Evolutionary conservation across 306 rosid species (phyloP), one percentile per base, ranked within the genome.

Genomic region (Cyamopsis tetragonoloba): DNA sequence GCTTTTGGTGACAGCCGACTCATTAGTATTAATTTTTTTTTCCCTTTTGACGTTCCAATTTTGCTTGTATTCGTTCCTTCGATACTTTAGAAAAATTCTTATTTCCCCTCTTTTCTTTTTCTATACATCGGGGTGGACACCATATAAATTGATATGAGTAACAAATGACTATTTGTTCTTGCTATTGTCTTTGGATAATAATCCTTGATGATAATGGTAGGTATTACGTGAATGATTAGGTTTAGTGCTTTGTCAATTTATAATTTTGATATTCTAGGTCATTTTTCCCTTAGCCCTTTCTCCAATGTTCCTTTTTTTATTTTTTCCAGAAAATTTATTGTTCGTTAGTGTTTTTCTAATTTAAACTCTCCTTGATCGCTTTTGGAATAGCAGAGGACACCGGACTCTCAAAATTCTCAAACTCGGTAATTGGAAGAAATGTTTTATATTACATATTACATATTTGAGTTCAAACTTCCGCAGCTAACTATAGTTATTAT

Each of bases 1-100:
- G 77, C 80, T 64, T 72, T 75, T 34, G 67, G 61, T 34, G 31
- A 81, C 81, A 72, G 79, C 83, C 73, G 19, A 42, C 49, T 57
- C 30, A 26, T 68, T 77, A 55, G 76, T 67, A 38, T 72, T 67
- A 56, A 28, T 47, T 48, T 70, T 39, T 71, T 50, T 24, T 53
- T 34, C 2, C 34, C 48, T 38, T 61, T 63, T 62, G 42, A 70
- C 44, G 50, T 76, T 64, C 69, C 78, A 80, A 66, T 79, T 80
- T 79, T 80, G 80, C 69, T 13, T 70, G 75, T 76, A 77, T 80
- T 83, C 66, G 57, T 70, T 75, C 19, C 58, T 49, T 79, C 73
- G 68, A 72, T 76, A 22, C 79, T 59, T 32, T 5, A 54, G 79
- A 54, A 62, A 37, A 54, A 61, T 77, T 62, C 56, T 55, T 72